Conservation (phyloP, 2,329 filamentous ascomycete species). For the Monosporascus ibericus region DNA sequence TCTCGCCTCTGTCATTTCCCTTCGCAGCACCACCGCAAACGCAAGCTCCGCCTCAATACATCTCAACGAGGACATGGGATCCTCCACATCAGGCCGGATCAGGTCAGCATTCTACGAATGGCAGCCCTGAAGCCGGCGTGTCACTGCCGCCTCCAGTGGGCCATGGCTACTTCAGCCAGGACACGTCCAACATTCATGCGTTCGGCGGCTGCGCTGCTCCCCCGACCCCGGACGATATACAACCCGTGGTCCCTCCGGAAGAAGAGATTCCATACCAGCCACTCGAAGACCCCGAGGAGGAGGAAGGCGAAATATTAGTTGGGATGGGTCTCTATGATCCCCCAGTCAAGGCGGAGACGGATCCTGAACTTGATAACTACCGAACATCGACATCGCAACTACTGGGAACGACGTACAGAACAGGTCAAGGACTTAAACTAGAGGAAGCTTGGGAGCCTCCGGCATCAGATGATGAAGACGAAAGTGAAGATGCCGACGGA, state of each 20-base stretch:
- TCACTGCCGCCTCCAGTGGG: slow-evolving; percentile 24
- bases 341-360: slow-evolving; percentile 50
- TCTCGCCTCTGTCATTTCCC: slow-evolving; percentile 48
- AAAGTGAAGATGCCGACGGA: slow-evolving; percentile 38
- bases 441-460: slow-evolving; percentile 75
- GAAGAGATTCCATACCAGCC: slow-evolving; percentile 43
- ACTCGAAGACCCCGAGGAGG: slow-evolving; percentile 42
- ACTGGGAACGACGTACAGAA: slow-evolving; percentile 43
- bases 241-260: slow-evolving; percentile 42
- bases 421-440: slow-evolving; percentile 70
- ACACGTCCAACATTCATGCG: slow-evolving; percentile 37
- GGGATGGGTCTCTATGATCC: slow-evolving; percentile 77
- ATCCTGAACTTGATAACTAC: slow-evolving; percentile 48
- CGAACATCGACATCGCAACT: slow-evolving; percentile 48
- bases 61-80: slow-evolving; percentile 33
- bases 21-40: slow-evolving; percentile 29
- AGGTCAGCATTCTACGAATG: slow-evolving; percentile 16
- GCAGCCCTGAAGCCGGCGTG: slow-evolving; percentile 22
- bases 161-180: slow-evolving; percentile 34
- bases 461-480: slow-evolving; percentile 50
- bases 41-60: slow-evolving; percentile 31
- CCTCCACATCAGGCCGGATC: slow-evolving; percentile 26
- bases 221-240: slow-evolving; percentile 54
- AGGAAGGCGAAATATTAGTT: slow-evolving; percentile 65
- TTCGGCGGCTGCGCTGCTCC: slow-evolving; percentile 44